Percentiles rank a stretch among this genome's conserved stretches.
Conservation (phyloP, 208 protist genomes). For the Leishmania aethiopica region DNA sequence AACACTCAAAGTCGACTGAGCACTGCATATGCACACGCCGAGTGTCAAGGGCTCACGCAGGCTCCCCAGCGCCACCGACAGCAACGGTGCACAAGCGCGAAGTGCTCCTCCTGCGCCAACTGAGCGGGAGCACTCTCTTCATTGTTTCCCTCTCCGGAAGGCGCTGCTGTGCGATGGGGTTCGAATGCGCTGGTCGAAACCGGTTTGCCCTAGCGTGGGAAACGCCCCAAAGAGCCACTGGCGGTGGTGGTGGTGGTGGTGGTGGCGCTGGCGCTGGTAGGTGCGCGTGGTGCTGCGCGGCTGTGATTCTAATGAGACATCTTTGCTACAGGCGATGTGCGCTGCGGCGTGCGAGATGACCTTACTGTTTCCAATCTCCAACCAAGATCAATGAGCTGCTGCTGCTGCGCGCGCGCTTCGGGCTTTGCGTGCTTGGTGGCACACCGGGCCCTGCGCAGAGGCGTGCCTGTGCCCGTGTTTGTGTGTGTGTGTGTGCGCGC, state of each 20-base stretch:
- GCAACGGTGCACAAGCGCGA: no score
- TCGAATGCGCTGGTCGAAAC: constrained; percentile 50
- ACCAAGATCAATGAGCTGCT: constrained; percentile 56
- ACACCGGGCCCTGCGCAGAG: not conserved
- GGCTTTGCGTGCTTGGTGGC: not conserved
- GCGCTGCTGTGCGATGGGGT: constrained; percentile 22
- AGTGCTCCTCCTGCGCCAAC: no score
- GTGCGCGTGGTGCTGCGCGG: not conserved
- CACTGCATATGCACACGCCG: no score
- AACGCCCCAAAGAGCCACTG: constrained; percentile 53
- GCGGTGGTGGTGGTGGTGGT: no score
- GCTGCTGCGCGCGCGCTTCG: not conserved
- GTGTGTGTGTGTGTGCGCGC: not conserved
- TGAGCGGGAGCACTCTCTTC: no score
- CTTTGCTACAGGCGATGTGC: constrained; percentile 56
- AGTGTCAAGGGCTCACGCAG: no score
- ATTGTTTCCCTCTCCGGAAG: not conserved
- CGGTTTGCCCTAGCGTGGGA: constrained; percentile 49
- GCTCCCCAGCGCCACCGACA: no score
- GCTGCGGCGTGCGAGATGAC: constrained; percentile 36
- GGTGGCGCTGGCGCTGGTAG: no score
- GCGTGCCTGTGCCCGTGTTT: not conserved
- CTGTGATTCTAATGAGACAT: constrained; percentile 44
- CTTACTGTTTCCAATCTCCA: constrained; percentile 35
- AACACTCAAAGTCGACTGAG: not conserved